These are phyloP conservation scores for Rickenella mellea DNA, from an alignment of 768 basidiomycete genomes.

Conservation along the genomic window DNA sequence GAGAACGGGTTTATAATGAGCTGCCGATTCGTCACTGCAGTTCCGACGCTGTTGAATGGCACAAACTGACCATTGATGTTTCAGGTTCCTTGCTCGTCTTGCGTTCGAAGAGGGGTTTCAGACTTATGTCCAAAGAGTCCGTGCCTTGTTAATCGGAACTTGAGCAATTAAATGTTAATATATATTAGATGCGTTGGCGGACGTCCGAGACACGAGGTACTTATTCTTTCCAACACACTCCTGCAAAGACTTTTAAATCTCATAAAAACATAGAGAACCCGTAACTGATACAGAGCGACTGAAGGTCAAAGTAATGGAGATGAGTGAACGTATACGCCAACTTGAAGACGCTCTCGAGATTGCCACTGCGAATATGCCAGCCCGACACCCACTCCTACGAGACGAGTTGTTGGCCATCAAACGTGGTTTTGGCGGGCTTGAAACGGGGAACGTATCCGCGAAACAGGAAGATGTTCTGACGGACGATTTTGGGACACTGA, in stretches of 20 bases:
- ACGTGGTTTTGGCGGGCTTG: too few relatives aligned
- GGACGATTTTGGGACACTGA: slow-evolving; percentile 51
- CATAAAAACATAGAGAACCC: too few relatives aligned
- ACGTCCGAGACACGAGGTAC: neutral
- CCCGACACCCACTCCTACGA: slow-evolving; percentile 53
- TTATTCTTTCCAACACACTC: neutral
- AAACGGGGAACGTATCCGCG: too few relatives aligned
- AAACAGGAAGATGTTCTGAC: too few relatives aligned
- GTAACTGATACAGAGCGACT: slow-evolving; percentile 58
- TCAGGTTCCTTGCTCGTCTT: neutral
- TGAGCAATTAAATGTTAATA: neutral
- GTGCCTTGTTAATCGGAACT: neutral
- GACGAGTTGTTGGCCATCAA: slow-evolving; percentile 33
- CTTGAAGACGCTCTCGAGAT: slow-evolving; percentile 52
- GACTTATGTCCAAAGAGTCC: neutral
- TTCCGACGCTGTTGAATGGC: neutral
- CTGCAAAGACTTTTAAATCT: too few relatives aligned
- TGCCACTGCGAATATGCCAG: slow-evolving; percentile 40
- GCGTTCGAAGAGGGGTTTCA: neutral
- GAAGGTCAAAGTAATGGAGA: slow-evolving; percentile 49
- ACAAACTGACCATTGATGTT: neutral
- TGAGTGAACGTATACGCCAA: slow-evolving; percentile 44
- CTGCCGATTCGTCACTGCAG: too few relatives aligned
- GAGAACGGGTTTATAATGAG: too few relatives aligned
- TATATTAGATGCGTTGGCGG: neutral